phyloP scores from a whole-genome alignment of 192 early-diverging fungal species.

The Umbelopsis sp. region DNA sequence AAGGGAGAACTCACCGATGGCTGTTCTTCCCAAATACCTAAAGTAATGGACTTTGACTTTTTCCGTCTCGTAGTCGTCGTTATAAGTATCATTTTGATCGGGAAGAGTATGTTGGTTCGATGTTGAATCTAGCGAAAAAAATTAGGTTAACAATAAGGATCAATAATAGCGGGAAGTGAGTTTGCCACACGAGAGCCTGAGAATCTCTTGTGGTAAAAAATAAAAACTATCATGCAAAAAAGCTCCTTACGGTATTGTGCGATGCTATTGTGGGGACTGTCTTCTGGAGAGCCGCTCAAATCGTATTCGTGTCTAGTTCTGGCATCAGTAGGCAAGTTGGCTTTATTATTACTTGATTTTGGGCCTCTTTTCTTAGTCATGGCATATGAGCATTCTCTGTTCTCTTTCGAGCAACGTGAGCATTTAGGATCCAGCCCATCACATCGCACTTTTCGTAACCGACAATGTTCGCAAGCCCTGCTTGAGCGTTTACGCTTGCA shows the following conservation, averaged over 20 bases:
- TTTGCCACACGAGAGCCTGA: too few species aligned
- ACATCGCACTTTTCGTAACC: conserved; percentile 5
- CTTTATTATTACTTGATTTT: neutral
- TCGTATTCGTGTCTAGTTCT: neutral
- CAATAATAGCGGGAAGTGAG: too few species aligned
- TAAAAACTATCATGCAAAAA: neutral
- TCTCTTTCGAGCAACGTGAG: neutral
- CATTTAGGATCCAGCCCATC: conserved; percentile 4
- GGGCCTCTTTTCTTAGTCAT: conserved; percentile 3
- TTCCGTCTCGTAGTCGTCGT: conserved; percentile 7
- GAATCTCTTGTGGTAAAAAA: neutral
- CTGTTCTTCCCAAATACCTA: conserved; percentile 1
- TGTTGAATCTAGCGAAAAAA: neutral
- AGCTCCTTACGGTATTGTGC: neutral
- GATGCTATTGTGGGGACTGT: neutral
- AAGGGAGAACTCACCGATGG: neutral
- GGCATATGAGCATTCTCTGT: conserved; percentile 7
- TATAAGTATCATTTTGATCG: neutral
- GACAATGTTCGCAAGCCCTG: conserved; percentile 12
- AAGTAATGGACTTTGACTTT: conserved; percentile 17
- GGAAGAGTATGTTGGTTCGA: neutral
- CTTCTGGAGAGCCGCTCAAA: neutral
- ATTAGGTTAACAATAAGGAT: too few species aligned
- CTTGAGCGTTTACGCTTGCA: conserved; percentile 14
- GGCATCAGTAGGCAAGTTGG: neutral